Base-by-base conservation (phyloP, 495 filamentous ascomycete species). In the Hyaloscypha bicolor region DNA sequence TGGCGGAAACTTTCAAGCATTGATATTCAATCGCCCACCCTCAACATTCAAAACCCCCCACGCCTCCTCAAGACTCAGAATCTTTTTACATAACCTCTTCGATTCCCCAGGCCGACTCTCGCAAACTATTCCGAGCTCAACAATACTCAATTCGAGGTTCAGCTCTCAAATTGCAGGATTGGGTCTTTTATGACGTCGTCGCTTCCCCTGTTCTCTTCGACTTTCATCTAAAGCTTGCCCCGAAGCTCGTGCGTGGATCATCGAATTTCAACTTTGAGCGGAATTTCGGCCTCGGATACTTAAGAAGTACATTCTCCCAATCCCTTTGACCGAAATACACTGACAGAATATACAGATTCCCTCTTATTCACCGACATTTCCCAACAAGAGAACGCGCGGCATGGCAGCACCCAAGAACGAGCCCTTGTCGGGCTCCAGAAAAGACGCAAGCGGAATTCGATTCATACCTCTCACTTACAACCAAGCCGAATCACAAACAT, bases 401-500 rank as follows among this genome's bases (percentile, higher is more conserved):
- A 64, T 67, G 62, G 33, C 60, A 16, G 32, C 64, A 32, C 8
- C 59, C 25, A 66, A 19, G 16, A 66, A 29, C 19, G 31, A 59
- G 22, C 14, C 62, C n/a, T 19, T 21, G 35, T 33, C 64, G 25
- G 63, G 45, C 22, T 19, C 35, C 3, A 62, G 35, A 39, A 22
- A 62, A 37, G 66, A 25, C 25, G 29, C 45, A n/a, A 58, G 32
- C 55, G 68, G 67, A 45, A 77, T 86, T 62, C 79, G 75, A 68
- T 79, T 80, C 75, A 91, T 97, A 48, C 86, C 92, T 51, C 82
- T 93, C 48, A 85, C 87, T 59, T 96, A 96, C 82, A 86, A 87
- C 72, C 86, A 86, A 76, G 81, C 86, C 53, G 90, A 93, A 71
- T 90, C 90, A 32, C 85, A 92, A 63, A 83, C 83, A 42, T 93